These are phyloP conservation scores for Nicotiana undulata DNA, from an alignment of 257 asterid genomes.

Conservation along the genomic window DNA sequence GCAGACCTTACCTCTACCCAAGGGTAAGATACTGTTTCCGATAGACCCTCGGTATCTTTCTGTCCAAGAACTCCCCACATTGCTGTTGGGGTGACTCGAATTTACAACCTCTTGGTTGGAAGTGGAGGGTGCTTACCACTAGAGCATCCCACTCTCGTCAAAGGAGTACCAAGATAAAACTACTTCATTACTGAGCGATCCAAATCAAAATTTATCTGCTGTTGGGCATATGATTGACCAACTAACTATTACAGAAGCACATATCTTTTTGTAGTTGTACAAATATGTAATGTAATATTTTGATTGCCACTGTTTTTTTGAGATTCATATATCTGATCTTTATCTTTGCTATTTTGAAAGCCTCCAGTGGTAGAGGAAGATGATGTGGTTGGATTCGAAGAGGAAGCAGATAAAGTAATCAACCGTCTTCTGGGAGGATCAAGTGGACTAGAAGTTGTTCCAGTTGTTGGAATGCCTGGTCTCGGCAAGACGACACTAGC, in stretches of 20 bases:
- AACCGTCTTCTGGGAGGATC: slow-evolving; percentile 22
- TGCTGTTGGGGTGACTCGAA: too few species aligned
- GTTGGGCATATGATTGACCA: background rate
- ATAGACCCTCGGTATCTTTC: too few species aligned
- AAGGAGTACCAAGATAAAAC: background rate
- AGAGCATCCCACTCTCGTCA: too few species aligned
- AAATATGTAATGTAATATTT: background rate
- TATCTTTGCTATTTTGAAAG: background rate
- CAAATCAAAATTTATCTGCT: too few species aligned
- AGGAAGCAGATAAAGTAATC: slow-evolving; percentile 24
- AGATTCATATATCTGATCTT: background rate
- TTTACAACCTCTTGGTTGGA: too few species aligned
- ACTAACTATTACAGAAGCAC: background rate
- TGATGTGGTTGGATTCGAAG: slow-evolving; percentile 42
- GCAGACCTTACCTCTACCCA: too few species aligned
- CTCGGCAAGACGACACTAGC: slow-evolving; percentile 45
- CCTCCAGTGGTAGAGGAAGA: slow-evolving; percentile 17
- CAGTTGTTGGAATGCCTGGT: slow-evolving; percentile 54
- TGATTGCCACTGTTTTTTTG: background rate
- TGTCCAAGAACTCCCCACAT: too few species aligned
- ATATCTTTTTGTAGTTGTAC: background rate
- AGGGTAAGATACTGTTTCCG: too few species aligned
- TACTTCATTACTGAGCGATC: too few species aligned
- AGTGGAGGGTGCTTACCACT: too few species aligned
- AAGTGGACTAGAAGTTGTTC: slow-evolving; percentile 20